A percentile compares a stretch with the other conserved stretches of the same genome.
phyloP scores from a whole-genome alignment of 2,329 filamentous ascomycete genomes.

The Orbilia ellipsospora region DNA sequence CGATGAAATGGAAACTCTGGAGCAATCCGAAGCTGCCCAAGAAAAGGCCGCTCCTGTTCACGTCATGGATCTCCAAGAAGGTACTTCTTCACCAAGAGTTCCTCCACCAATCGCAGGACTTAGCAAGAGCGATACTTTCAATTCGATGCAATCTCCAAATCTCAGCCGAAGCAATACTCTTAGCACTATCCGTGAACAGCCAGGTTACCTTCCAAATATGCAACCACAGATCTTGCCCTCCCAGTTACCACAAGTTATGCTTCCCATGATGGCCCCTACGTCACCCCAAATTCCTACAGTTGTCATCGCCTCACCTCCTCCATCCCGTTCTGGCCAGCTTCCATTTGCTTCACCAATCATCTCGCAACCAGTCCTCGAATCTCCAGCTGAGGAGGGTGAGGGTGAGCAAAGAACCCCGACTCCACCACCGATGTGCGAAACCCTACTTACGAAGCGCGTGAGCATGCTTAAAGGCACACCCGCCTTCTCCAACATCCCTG shows the following conservation, averaged over 20 bases:
- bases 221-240: constrained; percentile 27
- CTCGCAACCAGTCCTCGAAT: constrained; percentile 51
- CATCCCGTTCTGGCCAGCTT: constrained; percentile 28
- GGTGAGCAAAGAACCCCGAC: constrained; percentile 12
- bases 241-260: constrained; percentile 35
- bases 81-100: constrained; percentile 59
- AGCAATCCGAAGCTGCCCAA: constrained; percentile 62
- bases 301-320: constrained; percentile 43
- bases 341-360: constrained; percentile 42
- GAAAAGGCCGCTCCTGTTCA: constrained; percentile 73
- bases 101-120: constrained; percentile 43
- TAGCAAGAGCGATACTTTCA: constrained; percentile 62
- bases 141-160: constrained; percentile 46
- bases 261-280: not conserved
- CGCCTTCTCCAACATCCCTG: constrained; percentile 56
- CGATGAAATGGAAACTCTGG: constrained; percentile 70
- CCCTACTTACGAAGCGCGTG: constrained; percentile 70
- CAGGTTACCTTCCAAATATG: constrained; percentile 3
- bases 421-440: constrained; percentile 60
- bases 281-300: constrained; percentile 46
- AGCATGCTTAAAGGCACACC: constrained; percentile 63
- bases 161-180: constrained; percentile 45
- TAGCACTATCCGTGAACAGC: constrained; percentile 35
- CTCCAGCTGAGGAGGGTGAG: constrained; percentile 46
- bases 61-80: constrained; percentile 73